A percentile compares a stretch with the other conserved stretches of the same genome.
Conservation (phyloP, 257 asterid species). For the Rubia yunnanensis region DNA sequence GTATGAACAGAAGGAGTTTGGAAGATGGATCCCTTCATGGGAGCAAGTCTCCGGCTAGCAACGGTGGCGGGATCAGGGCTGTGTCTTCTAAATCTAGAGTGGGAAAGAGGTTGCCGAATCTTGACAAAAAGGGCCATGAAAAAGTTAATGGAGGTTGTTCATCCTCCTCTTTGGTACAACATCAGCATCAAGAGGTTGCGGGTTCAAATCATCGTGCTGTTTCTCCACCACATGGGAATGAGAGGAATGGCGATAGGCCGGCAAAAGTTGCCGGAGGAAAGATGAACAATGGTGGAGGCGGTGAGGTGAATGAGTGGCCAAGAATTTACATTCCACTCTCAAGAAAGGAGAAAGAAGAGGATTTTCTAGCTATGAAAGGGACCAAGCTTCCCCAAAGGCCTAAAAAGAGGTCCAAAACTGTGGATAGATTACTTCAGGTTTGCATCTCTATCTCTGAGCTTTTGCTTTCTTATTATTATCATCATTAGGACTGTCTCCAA, state of each 20-base stretch:
- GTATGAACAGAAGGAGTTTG: conserved; percentile 21
- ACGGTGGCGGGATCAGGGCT: conserved; percentile 9
- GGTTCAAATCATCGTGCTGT: not conserved
- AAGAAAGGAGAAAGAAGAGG: conserved; percentile 77
- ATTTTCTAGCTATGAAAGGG: conserved; percentile 76
- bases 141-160: conserved; percentile 13
- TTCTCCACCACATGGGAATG: conserved; percentile 11
- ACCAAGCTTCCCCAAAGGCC: conserved; percentile 86
- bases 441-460: not conserved
- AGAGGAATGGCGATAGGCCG: not conserved
- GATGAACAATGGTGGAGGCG: conserved; percentile 28
- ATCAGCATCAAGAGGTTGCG: conserved; percentile 6
- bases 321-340: conserved; percentile 53
- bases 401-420: conserved; percentile 62
- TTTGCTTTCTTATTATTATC: not conserved
- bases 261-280: conserved; percentile 12
- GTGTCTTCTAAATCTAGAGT: conserved; percentile 24
- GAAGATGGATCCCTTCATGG: conserved; percentile 22
- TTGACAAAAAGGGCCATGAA: conserved; percentile 13
- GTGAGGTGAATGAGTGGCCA: conserved; percentile 44
- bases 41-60: conserved; percentile 12
- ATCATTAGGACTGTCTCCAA: not conserved
- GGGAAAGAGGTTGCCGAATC: conserved; percentile 13
- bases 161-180: not conserved
- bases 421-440: conserved; percentile 59